Evolutionary conservation across 306 rosid genomes (phyloP).

Genomic region (Lagenaria siceraria): DNA sequence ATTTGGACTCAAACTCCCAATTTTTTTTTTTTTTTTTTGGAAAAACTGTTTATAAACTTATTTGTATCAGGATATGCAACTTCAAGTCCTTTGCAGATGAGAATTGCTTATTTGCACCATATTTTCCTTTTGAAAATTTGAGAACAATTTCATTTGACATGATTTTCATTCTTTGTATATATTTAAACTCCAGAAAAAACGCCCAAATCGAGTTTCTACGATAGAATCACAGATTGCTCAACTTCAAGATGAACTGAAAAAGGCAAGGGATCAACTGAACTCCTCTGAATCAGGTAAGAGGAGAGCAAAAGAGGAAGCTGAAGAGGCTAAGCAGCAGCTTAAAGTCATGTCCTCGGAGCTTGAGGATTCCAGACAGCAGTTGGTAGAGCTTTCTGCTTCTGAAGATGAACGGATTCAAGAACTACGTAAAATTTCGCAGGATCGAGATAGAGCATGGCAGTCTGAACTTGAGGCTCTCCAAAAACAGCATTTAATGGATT

Average conservation of each 20-base stretch:
- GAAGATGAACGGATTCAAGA: constrained; percentile 73
- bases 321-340: constrained; percentile 54
- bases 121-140: background rate
- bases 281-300: constrained; percentile 49
- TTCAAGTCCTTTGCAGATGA: background rate
- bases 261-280: constrained; percentile 56
- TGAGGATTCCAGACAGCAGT: constrained; percentile 63
- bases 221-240: constrained; percentile 51
- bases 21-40: too few relatives aligned
- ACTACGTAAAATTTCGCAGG: constrained; percentile 68
- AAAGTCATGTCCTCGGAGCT: constrained; percentile 41
- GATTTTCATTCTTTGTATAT: background rate
- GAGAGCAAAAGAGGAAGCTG: constrained; percentile 58
- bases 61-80: background rate
- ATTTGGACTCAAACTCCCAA: background rate
- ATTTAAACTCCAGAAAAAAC: constrained; percentile 42
- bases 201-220: constrained; percentile 40
- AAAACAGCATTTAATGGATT: constrained; percentile 83
- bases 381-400: constrained; percentile 52
- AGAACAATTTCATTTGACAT: background rate
- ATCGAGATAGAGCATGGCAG: constrained; percentile 91
- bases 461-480: constrained; percentile 88
- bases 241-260: constrained; percentile 69
- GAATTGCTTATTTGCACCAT: background rate
- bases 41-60: background rate